Evolutionary conservation across 306 rosid genomes (phyloP), one percentile per base, ranked within the genome.

Genomic region (Purshia tridentata): DNA sequence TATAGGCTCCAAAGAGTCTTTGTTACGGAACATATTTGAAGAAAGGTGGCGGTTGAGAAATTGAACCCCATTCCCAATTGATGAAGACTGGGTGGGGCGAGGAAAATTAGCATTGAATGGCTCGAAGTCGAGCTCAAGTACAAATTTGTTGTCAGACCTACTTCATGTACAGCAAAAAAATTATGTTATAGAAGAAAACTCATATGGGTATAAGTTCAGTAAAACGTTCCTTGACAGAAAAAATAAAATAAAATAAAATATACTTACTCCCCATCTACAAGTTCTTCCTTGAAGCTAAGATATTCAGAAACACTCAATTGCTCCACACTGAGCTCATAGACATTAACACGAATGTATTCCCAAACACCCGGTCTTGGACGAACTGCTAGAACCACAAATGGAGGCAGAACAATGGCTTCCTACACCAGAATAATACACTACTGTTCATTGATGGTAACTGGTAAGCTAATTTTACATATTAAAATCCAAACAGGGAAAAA

Each of bases 321-420:
- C 76, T 94, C 98, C 72, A 91, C 97, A 1, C 56, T 91, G 81
- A 94, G 97, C 75, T 94, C 97, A 46, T 57, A 37, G 72, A 89
- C 86, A 77, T 94, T 89, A 49, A 91, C 96, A 67, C 96, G 98
- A 19, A 91, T 92, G 42, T 82, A 91, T 73, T 94, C 96, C 84
- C 98, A 92, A 65, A 90, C 94, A 77, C 98, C 98, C 65, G 96
- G 95, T 54, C 98, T 86, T 15, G 96, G 98, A 22, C 96, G 95
- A 88, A 92, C 92, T 73, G 92, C 95, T 58, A 92, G 76, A 8
- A 91, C 95, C 85, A 92, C 95, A 84, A 84, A 92, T 64, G 98
- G 96, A 68, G 98, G 98, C 86, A 84, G 66, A 74, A 92, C 70
- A 80, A 92, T 88, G 59, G 95, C 97, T 86, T 88, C 97, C 92